Evolutionary conservation across 768 basidiomycete species (phyloP), one percentile per base, ranked within the genome.

Genomic region (Auricularia cornea): DNA sequence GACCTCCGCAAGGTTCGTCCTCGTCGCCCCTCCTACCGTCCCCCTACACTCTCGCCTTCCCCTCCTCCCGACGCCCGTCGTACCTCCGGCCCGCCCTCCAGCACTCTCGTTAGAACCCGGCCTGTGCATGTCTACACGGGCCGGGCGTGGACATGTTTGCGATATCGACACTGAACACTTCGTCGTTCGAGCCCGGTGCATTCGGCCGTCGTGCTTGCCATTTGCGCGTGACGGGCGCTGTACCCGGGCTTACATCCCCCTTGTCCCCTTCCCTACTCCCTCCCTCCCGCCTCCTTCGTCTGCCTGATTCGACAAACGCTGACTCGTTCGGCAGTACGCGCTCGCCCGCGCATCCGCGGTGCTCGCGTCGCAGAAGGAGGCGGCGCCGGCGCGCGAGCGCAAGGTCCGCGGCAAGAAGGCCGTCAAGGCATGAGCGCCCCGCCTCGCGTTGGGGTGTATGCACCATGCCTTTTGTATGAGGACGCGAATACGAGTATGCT

Each of bases 141-240:
- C 78, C 82, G 89, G 89, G 90, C 84, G 90, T 93, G 89, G 90
- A 93, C 87, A 90, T 77, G 89, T 89, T 83, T 93, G 90, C 90
- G 86, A 93, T 75, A 93, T 57, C 11, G 28, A 57, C 18, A 74
- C 65, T 74, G 73, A 73, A 70, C 74, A 74, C 74, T 70, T 65
- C 70, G 72, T 72, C 79, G 80, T 80, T 71, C 80, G 83, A 84
- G 86, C 87, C 86, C 84, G 80, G 80, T 79, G 74, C 76, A 69
- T 70, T 72, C 78, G 62, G 79, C 77, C 73, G 82, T 65, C 78
- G 79, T 38, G 64, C 81, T 78, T 81, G 85, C 81, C 83, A 83
- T 87, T 35, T 35, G 33, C 33, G 33, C 33, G 14, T 35, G 6
- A 14, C n/a, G 33, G 33, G 6, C 33, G 6, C 14, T 35, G 33